phyloP scores from a whole-genome alignment of 495 filamentous ascomycete genomes.

The Aspergillus avenaceus region DNA sequence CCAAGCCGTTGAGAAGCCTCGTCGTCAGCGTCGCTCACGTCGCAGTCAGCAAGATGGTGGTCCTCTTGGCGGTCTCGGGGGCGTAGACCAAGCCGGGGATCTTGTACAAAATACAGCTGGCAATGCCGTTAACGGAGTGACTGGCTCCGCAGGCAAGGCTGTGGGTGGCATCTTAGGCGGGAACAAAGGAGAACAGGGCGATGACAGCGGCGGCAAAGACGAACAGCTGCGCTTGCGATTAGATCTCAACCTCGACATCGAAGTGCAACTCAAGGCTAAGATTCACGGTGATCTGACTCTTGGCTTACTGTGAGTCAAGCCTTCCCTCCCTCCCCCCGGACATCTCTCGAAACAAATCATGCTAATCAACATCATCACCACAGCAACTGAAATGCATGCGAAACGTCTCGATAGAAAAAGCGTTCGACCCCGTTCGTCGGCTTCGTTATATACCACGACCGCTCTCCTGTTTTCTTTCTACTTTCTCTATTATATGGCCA shows the following conservation, averaged over 20 bases:
- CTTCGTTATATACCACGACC: not conserved
- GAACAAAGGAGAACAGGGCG: slow-evolving; percentile 28
- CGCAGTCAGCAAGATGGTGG: slow-evolving; percentile 41
- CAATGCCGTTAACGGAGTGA: slow-evolving; percentile 53
- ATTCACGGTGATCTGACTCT: slow-evolving; percentile 89
- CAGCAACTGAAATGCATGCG: not conserved
- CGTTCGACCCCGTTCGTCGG: not conserved
- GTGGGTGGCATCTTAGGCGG: slow-evolving; percentile 47
- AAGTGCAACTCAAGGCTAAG: slow-evolving; percentile 86
- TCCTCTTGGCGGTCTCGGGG: slow-evolving; percentile 50
- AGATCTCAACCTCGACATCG: slow-evolving; percentile 83
- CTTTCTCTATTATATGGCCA: not conserved
- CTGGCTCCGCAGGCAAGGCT: slow-evolving; percentile 54
- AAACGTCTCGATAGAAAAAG: not conserved
- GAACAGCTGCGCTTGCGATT: slow-evolving; percentile 74
- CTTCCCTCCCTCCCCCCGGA: slow-evolving; percentile 1
- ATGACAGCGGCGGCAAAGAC: slow-evolving; percentile 47
- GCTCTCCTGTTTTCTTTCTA: too few relatives aligned
- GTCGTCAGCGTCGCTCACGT: slow-evolving; percentile 29
- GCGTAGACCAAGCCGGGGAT: slow-evolving; percentile 52
- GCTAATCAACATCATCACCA: not conserved
- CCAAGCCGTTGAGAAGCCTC: slow-evolving; percentile 15
- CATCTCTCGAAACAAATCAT: not conserved
- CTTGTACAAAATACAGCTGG: slow-evolving; percentile 63
- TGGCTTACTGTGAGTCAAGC: slow-evolving; percentile 68